Evolutionary conservation across 2,329 filamentous ascomycete genomes (phyloP), one percentile per base, ranked within the genome.

Genomic region (Colletotrichum tamarilloi): DNA sequence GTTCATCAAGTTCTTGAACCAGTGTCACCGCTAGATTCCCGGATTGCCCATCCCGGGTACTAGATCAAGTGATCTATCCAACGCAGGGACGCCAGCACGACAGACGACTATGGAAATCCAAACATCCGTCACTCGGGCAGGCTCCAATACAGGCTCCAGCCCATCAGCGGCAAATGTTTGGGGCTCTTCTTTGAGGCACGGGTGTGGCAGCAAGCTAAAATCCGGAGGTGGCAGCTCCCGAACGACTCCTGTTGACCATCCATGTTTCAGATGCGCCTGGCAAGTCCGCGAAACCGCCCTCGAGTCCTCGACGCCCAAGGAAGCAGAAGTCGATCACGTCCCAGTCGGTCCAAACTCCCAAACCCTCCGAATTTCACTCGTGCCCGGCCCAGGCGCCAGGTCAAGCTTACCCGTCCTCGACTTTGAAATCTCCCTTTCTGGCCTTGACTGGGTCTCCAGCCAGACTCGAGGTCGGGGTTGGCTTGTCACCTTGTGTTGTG

Each of bases 191-290:
- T 67, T 49, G 62, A 67, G 55, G 68, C 68, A 74, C 68, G 62
- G 58, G 55, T 67, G 52, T 57, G 59, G 65, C 64, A 69, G 68
- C 68, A 72, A 68, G 58, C 72, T 74, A 72, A 72, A 67, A 76
- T 72, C 75, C 80, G 80, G 80, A 81, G 79, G 67, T 79, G 79
- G 75, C 78, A 74, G 76, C 62, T 80, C 76, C 80, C 80, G 79
- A 77, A 76, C 64, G 72, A 72, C 75, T 74, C 75, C 67, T 74
- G 67, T 55, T 58, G 62, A 67, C 66, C 56, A 52, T 66, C 73
- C 70, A 62, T 70, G 73, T 75, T 75, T 75, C 73, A 75, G 66
- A 75, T 74, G 70, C 60, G 65, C 68, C 65, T 69, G 62, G 69
- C 62, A 60, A 70, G 65, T 67, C 64, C 69, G 49, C 73, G 73